phyloP scores from a whole-genome alignment of 2,329 filamentous ascomycete genomes.

The Cryphonectria parasitica region DNA sequence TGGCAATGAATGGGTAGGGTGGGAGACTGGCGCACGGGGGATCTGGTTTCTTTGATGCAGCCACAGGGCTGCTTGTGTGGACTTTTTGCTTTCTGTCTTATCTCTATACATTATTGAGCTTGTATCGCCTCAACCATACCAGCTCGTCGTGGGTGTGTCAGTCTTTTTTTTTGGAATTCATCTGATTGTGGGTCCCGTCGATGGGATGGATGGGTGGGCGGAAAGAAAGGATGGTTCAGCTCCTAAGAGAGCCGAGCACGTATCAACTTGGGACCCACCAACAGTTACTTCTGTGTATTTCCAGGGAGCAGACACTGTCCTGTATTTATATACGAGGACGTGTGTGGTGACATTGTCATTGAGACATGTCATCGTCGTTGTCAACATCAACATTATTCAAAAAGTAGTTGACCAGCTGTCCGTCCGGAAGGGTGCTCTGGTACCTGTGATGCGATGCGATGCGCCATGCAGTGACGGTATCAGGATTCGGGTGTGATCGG shows the following conservation, averaged over 20 bases:
- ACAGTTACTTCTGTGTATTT: neutral
- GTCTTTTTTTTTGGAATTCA: neutral
- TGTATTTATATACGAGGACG: neutral
- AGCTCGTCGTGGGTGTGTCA: neutral
- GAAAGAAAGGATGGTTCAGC: neutral
- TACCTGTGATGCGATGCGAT: neutral
- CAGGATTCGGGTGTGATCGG: no score
- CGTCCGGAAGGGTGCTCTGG: neutral
- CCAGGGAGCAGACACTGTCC: neutral
- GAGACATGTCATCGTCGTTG: neutral
- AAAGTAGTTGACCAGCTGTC: neutral
- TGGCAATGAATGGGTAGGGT: slow-evolving; percentile 5
- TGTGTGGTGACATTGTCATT: no score
- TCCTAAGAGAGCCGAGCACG: neutral
- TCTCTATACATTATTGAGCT: neutral
- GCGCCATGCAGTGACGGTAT: no score
- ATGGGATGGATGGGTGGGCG: neutral
- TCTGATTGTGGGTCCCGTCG: neutral
- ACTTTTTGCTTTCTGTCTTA: neutral
- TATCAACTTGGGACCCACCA: neutral
- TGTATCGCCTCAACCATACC: no score
- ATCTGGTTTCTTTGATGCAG: neutral
- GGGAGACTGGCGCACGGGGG: slow-evolving; percentile 2
- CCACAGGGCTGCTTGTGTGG: neutral
- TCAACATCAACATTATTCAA: neutral